Conservation (phyloP, 208 protist species). For the Trypanosoma theileri region DNA sequence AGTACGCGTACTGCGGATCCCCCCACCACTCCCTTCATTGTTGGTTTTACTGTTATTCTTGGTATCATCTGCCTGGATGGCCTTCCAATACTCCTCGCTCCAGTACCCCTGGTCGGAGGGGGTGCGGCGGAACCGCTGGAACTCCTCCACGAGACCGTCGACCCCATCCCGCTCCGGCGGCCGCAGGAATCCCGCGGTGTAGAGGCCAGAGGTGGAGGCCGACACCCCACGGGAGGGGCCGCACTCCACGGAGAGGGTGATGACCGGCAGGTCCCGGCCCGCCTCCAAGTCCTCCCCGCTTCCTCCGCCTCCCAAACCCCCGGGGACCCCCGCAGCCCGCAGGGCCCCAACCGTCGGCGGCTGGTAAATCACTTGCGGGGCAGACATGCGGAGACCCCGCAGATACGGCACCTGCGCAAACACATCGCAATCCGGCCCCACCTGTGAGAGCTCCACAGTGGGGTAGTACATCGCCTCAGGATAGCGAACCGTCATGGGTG, state of each 20-base stretch:
- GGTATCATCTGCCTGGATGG: slow-evolving; percentile 31
- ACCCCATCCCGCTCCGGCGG: slow-evolving; percentile 49
- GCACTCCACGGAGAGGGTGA: slow-evolving; percentile 40
- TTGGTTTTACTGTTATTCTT: too few relatives aligned
- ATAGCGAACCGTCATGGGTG: slow-evolving; percentile 12
- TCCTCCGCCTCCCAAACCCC: slow-evolving; percentile 33
- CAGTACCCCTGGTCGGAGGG: slow-evolving; percentile 58
- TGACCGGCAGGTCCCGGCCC: slow-evolving; percentile 43
- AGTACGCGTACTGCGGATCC: too few relatives aligned
- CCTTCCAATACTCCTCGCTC: slow-evolving; percentile 63
- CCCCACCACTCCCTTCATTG: too few relatives aligned
- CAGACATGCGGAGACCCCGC: slow-evolving; percentile 26
- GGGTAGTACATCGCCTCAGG: slow-evolving; percentile 24
- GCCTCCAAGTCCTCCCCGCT: slow-evolving; percentile 23
- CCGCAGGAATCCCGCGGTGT: slow-evolving; percentile 16
- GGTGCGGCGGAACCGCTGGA: slow-evolving; percentile 12
- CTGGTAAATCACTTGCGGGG: slow-evolving; percentile 47
- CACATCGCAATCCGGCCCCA: slow-evolving; percentile 6
- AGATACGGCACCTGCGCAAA: slow-evolving; percentile 50
- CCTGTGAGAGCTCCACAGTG: neutral
- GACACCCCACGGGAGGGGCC: slow-evolving; percentile 19
- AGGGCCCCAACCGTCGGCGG: slow-evolving; percentile 56
- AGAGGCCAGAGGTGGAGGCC: neutral
- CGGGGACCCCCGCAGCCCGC: slow-evolving; percentile 35
- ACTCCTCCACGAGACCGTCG: slow-evolving; percentile 47